Evolutionary conservation across 768 basidiomycete species (phyloP).

Genomic region (Mycena belliarum): DNA sequence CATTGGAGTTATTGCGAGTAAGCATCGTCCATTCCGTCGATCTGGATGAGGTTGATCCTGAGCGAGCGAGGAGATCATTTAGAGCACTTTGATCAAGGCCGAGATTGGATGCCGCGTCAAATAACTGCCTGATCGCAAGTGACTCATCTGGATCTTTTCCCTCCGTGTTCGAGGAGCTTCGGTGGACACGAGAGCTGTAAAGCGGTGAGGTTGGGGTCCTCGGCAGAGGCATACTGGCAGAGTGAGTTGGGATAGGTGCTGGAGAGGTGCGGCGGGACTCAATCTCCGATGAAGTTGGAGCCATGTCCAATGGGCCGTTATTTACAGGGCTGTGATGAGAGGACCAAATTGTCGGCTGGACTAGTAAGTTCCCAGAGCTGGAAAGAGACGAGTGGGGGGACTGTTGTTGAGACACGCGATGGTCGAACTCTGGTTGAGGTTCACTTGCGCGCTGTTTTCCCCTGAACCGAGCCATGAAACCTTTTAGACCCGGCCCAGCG

Average conservation of each 20-base stretch:
- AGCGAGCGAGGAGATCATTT: constrained; percentile 70
- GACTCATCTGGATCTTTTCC: constrained; percentile 39
- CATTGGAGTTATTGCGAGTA: constrained; percentile 44
- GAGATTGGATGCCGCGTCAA: constrained; percentile 72
- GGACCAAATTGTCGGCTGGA: constrained; percentile 7
- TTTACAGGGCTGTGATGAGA: background rate
- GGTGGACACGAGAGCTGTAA: constrained; percentile 14
- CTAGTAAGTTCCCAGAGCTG: constrained; percentile 20
- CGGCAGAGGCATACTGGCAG: background rate
- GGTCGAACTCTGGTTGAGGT: constrained; percentile 30
- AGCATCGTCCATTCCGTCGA: constrained; percentile 47
- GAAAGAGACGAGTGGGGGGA: constrained; percentile 32
- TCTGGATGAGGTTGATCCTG: constrained; percentile 63
- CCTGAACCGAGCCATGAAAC: constrained; percentile 81
- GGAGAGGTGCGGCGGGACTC: constrained; percentile 1
- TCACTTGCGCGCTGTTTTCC: constrained; percentile 43
- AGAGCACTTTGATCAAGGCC: constrained; percentile 74
- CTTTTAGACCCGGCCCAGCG: constrained; percentile 71
- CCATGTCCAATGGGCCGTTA: background rate
- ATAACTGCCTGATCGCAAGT: constrained; percentile 68
- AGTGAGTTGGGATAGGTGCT: constrained; percentile 9
- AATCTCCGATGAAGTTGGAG: background rate
- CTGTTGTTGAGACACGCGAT: constrained; percentile 10
- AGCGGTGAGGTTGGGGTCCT: constrained; percentile 14
- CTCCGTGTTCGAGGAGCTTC: constrained; percentile 25